Conservation (phyloP, 805 yeast species). For the Metschnikowia baotianmanensis region DNA sequence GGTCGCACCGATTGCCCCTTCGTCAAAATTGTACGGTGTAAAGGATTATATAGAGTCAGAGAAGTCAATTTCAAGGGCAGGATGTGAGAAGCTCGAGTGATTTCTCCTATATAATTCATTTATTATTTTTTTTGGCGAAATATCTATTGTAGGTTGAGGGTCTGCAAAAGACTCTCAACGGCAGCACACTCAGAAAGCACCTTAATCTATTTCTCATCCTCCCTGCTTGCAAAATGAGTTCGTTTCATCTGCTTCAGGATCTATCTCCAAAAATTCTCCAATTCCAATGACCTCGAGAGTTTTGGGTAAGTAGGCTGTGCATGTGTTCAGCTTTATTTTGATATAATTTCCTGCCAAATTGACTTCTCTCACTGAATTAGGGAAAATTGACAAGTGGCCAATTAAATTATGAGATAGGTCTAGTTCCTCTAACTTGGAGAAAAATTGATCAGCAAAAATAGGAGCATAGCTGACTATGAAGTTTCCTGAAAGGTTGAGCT, state of each 20-base stretch:
- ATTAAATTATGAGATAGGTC: conserved; percentile 28
- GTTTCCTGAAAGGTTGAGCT: conserved; percentile 27
- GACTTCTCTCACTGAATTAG: conserved; percentile 14
- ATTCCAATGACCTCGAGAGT: conserved; percentile 7
- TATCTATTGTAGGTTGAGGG: too few species aligned
- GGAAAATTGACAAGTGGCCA: conserved; percentile 17
- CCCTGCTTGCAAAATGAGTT: too few species aligned
- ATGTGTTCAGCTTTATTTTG: not conserved
- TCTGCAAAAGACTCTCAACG: too few species aligned
- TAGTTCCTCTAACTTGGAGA: conserved; percentile 14
- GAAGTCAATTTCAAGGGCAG: too few species aligned
- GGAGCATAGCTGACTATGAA: conserved; percentile 16
- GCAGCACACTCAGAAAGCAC: too few species aligned
- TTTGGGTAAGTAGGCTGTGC: not conserved
- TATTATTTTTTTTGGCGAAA: too few species aligned
- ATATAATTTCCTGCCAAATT: conserved; percentile 24
- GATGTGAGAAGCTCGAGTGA: too few species aligned
- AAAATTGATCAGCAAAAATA: conserved; percentile 13
- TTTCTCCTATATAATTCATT: too few species aligned
- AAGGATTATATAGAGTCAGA: too few species aligned
- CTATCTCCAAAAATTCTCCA: not conserved
- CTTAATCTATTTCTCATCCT: too few species aligned
- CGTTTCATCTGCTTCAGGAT: not conserved
- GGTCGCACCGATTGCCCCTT: too few species aligned
- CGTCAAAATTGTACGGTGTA: too few species aligned